Conservation (phyloP, 257 asterid genomes). For the Cordia subcordata region DNA sequence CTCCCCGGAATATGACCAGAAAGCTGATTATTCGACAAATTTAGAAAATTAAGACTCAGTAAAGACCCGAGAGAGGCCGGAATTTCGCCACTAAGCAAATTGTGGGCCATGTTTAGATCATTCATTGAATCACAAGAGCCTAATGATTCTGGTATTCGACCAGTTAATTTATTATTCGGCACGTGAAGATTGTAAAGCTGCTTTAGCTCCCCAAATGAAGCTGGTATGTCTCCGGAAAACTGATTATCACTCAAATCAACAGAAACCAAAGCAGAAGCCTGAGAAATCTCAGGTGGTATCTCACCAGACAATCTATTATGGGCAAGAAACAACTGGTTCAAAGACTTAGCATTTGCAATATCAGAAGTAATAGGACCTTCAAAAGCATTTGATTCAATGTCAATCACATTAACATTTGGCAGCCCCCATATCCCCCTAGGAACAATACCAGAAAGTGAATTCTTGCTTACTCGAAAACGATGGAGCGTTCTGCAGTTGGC, state of each 20-base stretch:
- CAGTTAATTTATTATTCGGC: conserved; percentile 9
- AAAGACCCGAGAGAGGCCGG: conserved; percentile 12
- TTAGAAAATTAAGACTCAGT: conserved; percentile 14
- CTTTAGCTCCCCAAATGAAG: conserved; percentile 9
- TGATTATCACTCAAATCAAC: conserved; percentile 15
- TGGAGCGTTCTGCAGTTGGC: conserved; percentile 13
- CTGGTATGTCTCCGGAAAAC: conserved; percentile 18
- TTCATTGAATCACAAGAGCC: conserved; percentile 17
- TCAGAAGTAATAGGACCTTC: conserved; percentile 17
- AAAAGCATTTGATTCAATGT: conserved; percentile 8
- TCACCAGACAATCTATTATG: conserved; percentile 16
- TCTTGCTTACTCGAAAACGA: conserved; percentile 22
- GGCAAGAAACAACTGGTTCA: conserved; percentile 13
- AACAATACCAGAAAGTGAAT: conserved; percentile 18
- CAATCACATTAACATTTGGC: conserved; percentile 13
- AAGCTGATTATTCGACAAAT: conserved; percentile 16
- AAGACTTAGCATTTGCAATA: conserved; percentile 10
- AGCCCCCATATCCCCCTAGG: conserved; percentile 18
- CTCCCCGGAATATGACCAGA: conserved; percentile 15
- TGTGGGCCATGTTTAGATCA: conserved; percentile 14
- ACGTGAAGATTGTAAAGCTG: conserved; percentile 11
- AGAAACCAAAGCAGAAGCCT: conserved; percentile 8
- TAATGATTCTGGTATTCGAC: conserved; percentile 16
- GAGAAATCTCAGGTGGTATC: conserved; percentile 13
- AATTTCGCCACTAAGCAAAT: conserved; percentile 13